Base-by-base conservation (phyloP, 805 yeast species). In the Monosporozyma yasuniensis region DNA sequence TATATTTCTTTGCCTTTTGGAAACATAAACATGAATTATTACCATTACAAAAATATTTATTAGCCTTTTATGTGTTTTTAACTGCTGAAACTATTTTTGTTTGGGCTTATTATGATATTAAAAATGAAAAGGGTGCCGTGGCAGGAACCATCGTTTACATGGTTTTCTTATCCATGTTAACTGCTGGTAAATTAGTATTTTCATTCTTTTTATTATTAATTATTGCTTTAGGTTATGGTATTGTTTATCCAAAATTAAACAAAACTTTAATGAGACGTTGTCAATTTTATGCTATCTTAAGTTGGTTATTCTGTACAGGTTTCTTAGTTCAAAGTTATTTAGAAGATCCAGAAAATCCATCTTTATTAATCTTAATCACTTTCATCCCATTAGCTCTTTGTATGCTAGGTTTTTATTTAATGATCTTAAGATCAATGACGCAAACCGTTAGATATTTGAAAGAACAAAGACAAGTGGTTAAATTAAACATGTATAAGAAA, bases 141-240 rank as follows among this genome's bases (percentile, higher is more conserved):
- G 72, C 77, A 1, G 81, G 81, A 44, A 80, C 88, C 58, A 84
- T 80, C 54, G 78, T 80, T 39, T 87, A 89, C 68, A 77, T 88
- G 76, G 80, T 80, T 8, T 78, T 91, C 61, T 77, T 91, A 47
- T 83, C 96, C 2, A 65, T 87, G 30, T 70, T 91, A 65, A 87
- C 88, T 63, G 80, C 96, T 1, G 79, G 80, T 57, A 85, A 93
- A 61, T 77, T 87, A 47, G 83, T 96, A 0, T 87, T 88, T 65
- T 86, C 96, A 7, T 84, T 91, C 68, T 93, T 91, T 71, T 71
- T 93, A 59, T 73, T 93, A 50, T 73, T 91, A 55, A 83, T 88
- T 59, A 91, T 93, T 50, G 77, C 95, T 12, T 73, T 90, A 56
- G 99, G 99, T 39, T 93, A 90, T 68, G 97, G 98, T 54, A 89